Evolutionary conservation across 208 protist species (phyloP).

Genomic region (Leishmania martiniquensis): DNA sequence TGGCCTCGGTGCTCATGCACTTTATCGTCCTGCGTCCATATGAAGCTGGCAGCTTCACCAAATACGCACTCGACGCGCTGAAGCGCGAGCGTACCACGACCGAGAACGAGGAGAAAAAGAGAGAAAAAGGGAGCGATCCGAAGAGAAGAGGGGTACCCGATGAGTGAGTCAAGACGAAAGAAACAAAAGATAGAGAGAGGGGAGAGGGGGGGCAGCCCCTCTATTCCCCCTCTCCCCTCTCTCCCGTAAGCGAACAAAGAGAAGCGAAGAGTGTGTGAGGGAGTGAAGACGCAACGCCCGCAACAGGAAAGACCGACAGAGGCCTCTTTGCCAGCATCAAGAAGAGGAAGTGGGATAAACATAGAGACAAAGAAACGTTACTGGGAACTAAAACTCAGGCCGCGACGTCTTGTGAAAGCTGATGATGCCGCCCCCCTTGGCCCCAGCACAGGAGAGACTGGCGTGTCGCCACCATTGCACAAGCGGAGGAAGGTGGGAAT

Average conservation of each 20-base stretch:
- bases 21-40: not conserved
- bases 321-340: not conserved
- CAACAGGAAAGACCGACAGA: not conserved
- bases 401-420: not conserved
- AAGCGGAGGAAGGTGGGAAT: not conserved
- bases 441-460: not conserved
- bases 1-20: no score
- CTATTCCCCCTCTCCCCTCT: no score
- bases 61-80: no score
- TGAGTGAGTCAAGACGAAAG: not conserved
- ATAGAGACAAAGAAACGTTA: not conserved
- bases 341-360: not conserved
- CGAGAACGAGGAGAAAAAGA: not conserved
- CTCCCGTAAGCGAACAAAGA: not conserved
- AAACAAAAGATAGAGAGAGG: no score
- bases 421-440: not conserved
- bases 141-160: not conserved
- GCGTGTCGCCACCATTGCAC: not conserved
- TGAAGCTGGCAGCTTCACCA: not conserved
- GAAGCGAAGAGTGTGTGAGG: not conserved
- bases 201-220: no score
- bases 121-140: conserved; percentile 6
- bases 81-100: no score
- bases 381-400: not conserved
- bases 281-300: not conserved